phyloP scores from a whole-genome alignment of 805 yeast species.

The Maudiozyma serrabonitensis region DNA sequence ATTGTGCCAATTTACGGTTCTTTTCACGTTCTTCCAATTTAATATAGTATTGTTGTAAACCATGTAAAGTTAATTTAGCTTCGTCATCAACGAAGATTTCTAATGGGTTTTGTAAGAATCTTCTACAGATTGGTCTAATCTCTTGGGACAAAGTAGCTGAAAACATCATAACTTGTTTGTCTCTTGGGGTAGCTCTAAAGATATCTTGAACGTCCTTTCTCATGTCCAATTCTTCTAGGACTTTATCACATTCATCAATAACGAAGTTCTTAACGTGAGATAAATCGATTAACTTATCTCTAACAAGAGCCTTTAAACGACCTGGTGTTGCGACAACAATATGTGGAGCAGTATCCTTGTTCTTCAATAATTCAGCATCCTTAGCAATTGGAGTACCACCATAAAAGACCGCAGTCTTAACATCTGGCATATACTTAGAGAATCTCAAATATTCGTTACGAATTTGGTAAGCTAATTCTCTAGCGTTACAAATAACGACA shows the following conservation, averaged over 20 bases:
- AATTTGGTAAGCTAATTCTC: slow-evolving; percentile 97
- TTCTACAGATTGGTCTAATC: slow-evolving; percentile 92
- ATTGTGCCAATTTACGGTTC: slow-evolving; percentile 84
- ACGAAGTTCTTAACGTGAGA: slow-evolving; percentile 89
- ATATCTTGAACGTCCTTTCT: slow-evolving; percentile 98
- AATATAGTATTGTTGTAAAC: slow-evolving; percentile 92
- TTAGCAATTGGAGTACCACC: slow-evolving; percentile 86
- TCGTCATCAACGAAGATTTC: slow-evolving; percentile 97
- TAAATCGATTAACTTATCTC: slow-evolving; percentile 81
- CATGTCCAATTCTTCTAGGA: slow-evolving; percentile 84
- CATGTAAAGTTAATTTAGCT: slow-evolving; percentile 93
- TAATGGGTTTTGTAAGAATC: slow-evolving; percentile 95
- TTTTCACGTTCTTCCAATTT: slow-evolving; percentile 85
- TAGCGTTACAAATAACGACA: slow-evolving; percentile 92
- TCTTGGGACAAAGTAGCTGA: slow-evolving; percentile 92
- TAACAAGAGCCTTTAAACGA: slow-evolving; percentile 86
- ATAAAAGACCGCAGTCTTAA: slow-evolving; percentile 90
- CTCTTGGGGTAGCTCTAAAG: slow-evolving; percentile 95
- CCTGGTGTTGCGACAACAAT: slow-evolving; percentile 98
- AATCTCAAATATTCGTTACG: slow-evolving; percentile 95
- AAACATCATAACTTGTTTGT: slow-evolving; percentile 99
- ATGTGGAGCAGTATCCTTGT: slow-evolving; percentile 92
- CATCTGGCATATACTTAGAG: slow-evolving; percentile 97
- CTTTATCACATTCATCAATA: slow-evolving; percentile 97
- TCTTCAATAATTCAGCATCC: slow-evolving; percentile 80